Percentiles rank a stretch among this genome's conserved stretches.
phyloP scores from a whole-genome alignment of 768 basidiomycete genomes.

The Amanita jacksonii region DNA sequence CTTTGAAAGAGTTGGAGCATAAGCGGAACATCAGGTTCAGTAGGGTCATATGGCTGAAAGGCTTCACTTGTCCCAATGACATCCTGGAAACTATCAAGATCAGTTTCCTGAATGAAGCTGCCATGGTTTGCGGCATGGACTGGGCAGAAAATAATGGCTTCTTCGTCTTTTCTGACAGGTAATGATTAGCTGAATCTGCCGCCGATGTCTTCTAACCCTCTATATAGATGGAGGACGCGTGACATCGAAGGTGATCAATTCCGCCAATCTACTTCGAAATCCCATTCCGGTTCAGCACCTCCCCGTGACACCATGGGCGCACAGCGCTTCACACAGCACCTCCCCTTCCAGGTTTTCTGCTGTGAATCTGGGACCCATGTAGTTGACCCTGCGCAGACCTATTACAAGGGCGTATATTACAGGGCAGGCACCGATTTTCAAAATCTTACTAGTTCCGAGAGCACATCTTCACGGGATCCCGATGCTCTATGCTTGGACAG shows the following conservation, averaged over 20 bases:
- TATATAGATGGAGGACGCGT: slow-evolving; percentile 80
- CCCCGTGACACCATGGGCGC: slow-evolving; percentile 82
- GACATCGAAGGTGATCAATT: slow-evolving; percentile 99
- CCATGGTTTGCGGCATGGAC: slow-evolving; percentile 99
- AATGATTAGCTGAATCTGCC: neutral
- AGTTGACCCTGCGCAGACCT: slow-evolving; percentile 91
- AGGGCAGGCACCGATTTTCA: slow-evolving; percentile 75
- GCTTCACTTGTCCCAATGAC: slow-evolving; percentile 98
- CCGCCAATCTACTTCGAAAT: slow-evolving; percentile 90
- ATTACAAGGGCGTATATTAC: slow-evolving; percentile 85
- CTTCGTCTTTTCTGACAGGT: slow-evolving; percentile 98
- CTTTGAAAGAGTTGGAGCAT: slow-evolving; percentile 70
- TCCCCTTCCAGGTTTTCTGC: slow-evolving; percentile 98
- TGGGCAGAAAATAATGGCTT: slow-evolving; percentile 98
- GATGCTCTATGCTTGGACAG: slow-evolving; percentile 91
- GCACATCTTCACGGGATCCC: slow-evolving; percentile 47
- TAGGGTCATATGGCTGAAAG: slow-evolving; percentile 95
- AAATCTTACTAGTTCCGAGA: slow-evolving; percentile 62
- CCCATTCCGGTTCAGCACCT: slow-evolving; percentile 83
- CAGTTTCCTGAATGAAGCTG: slow-evolving; percentile 83
- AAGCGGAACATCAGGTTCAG: slow-evolving; percentile 77
- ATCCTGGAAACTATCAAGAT: slow-evolving; percentile 93
- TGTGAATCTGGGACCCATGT: slow-evolving; percentile 98
- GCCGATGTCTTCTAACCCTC: neutral
- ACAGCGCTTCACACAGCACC: slow-evolving; percentile 77